Percentiles rank a stretch among this genome's conserved stretches.
These are phyloP conservation scores for Mycena albidolilacea DNA, from an alignment of 768 basidiomycete species.

Conservation along the genomic window DNA sequence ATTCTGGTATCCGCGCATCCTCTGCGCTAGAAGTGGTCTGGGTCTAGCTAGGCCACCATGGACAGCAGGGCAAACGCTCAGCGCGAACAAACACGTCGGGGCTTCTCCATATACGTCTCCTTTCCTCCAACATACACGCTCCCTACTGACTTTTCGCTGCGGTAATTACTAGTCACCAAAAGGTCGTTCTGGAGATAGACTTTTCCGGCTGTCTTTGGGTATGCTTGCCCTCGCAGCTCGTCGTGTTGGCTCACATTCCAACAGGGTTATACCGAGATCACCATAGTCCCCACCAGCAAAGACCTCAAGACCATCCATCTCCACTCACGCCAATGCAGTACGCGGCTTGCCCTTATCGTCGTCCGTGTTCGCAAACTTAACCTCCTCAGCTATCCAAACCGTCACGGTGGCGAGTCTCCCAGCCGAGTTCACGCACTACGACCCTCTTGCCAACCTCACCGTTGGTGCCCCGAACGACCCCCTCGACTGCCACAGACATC, in stretches of 20 bases:
- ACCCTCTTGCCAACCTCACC: slow-evolving; percentile 78
- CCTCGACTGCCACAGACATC: slow-evolving; percentile 89
- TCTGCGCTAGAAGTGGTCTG: slow-evolving; percentile 29
- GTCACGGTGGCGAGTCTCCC: slow-evolving; percentile 80
- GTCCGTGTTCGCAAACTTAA: slow-evolving; percentile 39
- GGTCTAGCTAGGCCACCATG: slow-evolving; percentile 50
- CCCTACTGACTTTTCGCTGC: slow-evolving; percentile 58
- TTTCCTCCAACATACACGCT: slow-evolving; percentile 46
- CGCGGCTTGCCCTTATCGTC: slow-evolving; percentile 46
- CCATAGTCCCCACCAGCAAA: slow-evolving; percentile 83
- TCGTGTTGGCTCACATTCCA: slow-evolving; percentile 23
- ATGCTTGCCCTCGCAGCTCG: slow-evolving; percentile 45
- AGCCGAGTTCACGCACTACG: slow-evolving; percentile 85
- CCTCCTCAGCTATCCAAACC: slow-evolving; percentile 72
- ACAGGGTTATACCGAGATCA: slow-evolving; percentile 95
- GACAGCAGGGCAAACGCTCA: slow-evolving; percentile 72
- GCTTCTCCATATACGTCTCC: slow-evolving; percentile 90
- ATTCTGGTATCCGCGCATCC: slow-evolving; percentile 43
- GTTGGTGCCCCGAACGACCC: slow-evolving; percentile 68
- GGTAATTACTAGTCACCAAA: slow-evolving; percentile 94
- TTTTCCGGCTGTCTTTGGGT: slow-evolving; percentile 92
- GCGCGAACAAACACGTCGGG: slow-evolving; percentile 85
- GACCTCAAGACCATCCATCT: slow-evolving; percentile 89
- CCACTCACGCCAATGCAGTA: slow-evolving; percentile 91
- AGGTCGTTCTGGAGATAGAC: slow-evolving; percentile 94